Conservation (phyloP, 1,284 basidiomycete genomes). For the Cryptococcus sp. region DNA sequence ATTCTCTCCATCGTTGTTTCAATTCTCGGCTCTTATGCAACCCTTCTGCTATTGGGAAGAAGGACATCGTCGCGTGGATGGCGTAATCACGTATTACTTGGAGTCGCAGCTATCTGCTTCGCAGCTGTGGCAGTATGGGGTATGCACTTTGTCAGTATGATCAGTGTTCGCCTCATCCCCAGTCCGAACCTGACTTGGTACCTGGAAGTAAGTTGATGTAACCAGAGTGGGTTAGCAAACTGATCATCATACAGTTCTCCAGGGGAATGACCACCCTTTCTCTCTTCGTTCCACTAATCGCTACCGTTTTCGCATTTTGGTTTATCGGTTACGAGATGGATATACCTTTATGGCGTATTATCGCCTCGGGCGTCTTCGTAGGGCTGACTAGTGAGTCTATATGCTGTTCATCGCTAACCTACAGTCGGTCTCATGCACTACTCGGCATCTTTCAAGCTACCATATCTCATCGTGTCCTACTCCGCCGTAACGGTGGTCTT, state of each 20-base stretch:
- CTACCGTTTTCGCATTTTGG: constrained; percentile 50
- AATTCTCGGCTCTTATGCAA: constrained; percentile 51
- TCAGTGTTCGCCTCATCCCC: constrained; percentile 46
- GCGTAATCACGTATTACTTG: constrained; percentile 47
- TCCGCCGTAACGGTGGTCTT: constrained; percentile 47
- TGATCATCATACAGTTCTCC: constrained; percentile 37
- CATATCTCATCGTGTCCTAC: constrained; percentile 34
- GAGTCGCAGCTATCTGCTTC: constrained; percentile 70
- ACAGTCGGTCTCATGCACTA: constrained; percentile 50
- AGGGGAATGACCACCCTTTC: constrained; percentile 51
- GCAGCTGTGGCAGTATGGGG: constrained; percentile 70
- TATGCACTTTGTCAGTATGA: constrained; percentile 53
- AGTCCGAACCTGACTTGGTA: constrained; percentile 47
- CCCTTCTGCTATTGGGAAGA: constrained; percentile 50
- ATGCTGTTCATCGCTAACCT: constrained; percentile 14
- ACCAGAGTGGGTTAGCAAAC: too few species aligned
- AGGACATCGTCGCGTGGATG: constrained; percentile 47
- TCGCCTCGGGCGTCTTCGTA: constrained; percentile 65
- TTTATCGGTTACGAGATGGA: constrained; percentile 48
- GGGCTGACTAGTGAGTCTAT: constrained; percentile 65
- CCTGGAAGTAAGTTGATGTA: constrained; percentile 27
- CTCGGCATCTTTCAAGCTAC: constrained; percentile 49
- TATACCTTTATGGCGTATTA: constrained; percentile 45
- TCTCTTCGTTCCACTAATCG: constrained; percentile 50
- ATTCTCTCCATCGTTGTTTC: constrained; percentile 52